Base-by-base conservation (phyloP, 352 stramenopile species). In the Pythium phragmiticola region DNA sequence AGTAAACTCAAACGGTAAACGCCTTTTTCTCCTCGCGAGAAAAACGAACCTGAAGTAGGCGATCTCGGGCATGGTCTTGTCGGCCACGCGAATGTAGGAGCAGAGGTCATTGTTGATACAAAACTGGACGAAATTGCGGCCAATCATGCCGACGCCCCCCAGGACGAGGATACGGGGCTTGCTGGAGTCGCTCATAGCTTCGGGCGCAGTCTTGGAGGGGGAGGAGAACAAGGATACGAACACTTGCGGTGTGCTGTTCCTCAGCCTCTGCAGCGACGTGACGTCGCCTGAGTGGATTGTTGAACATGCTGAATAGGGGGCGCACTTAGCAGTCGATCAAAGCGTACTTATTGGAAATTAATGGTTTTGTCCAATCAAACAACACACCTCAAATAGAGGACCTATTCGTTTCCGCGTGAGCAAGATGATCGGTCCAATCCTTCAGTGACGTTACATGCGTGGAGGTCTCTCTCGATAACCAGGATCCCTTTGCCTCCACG, bases 41-140 rank as follows among this genome's bases (percentile, higher is more conserved):
- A 21, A 21, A 21, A 49, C 56, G 16, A 9, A 85, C 82, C 78
- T 88, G 57, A 95, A 93, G 75, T 95, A 95, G 36, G 87, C 88
- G 69, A 94, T 95, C 70, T 90, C 85, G 43, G 84, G 82, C 79
- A 93, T 89, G 19, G 85, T 89, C 72, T 95, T 95, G 74, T 95
- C 87, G 36, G 82, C 84, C 56, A 95, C 83, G 47, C 85, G 84
- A 57, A 95, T 87, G 61, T 71, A 70, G 11, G 77, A 76, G 52
- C 74, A 77, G 14, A 94, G 56, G 52, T 93, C 81, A 28, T 79
- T 70, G 65, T 90, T 82, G 19, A 95, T 66, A 47, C 84, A 84
- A 67, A 80, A 87, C 70, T 93, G 77, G 52, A 94, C 82, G 49
- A 95, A 92, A 78, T 94, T 95, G 66, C 87, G 82, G 63, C 87